Conservation (phyloP, 2,329 filamentous ascomycete species). For the Juglanconis sp. region DNA sequence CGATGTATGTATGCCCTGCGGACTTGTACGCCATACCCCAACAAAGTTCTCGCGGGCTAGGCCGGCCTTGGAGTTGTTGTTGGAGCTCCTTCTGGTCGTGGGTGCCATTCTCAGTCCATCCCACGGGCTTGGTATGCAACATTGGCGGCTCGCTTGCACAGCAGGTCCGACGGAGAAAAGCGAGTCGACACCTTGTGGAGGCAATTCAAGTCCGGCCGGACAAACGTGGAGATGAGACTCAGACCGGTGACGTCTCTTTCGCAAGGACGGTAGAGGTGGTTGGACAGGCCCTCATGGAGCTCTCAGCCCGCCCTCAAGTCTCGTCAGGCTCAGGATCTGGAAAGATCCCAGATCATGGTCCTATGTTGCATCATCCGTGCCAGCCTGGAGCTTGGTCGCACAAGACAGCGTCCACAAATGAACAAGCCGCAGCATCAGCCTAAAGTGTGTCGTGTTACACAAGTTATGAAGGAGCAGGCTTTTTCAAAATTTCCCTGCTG, state of each 20-base stretch:
- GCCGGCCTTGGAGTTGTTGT: background rate
- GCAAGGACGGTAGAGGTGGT: background rate
- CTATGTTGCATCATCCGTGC: conserved; percentile 14
- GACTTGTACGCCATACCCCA: background rate
- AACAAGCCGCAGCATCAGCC: background rate
- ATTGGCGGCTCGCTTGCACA: background rate
- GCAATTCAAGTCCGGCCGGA: background rate
- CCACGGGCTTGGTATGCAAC: background rate
- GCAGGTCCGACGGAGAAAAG: background rate
- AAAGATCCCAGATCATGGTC: background rate
- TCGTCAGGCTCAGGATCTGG: background rate
- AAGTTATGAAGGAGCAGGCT: background rate
- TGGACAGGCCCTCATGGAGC: background rate
- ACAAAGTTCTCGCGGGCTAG: background rate
- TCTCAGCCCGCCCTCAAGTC: background rate
- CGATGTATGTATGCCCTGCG: background rate
- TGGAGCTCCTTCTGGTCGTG: background rate
- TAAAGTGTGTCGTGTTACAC: background rate
- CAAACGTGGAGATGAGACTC: background rate
- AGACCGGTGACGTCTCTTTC: conserved; percentile 5
- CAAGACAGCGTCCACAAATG: conserved; percentile 6
- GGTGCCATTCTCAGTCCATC: background rate
- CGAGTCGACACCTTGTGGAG: background rate
- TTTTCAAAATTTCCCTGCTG: background rate
- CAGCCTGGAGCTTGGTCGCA: conserved; percentile 1